Conservation (phyloP, 2,329 filamentous ascomycete genomes). For the Colletotrichum aenigma region DNA sequence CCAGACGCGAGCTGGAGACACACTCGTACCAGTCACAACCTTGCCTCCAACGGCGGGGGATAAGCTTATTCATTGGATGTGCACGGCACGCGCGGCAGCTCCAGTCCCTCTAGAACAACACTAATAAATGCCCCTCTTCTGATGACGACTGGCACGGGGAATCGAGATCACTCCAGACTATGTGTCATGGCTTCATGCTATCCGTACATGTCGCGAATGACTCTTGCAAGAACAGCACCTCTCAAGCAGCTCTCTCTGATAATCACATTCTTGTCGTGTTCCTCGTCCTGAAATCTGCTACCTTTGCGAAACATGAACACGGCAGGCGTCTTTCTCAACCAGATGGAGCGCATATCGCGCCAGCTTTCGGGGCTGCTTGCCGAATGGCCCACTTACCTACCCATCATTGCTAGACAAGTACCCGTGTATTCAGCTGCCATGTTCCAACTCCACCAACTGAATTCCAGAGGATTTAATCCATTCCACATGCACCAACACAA, state of each 20-base stretch:
- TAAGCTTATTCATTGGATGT: not conserved
- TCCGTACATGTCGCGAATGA: not conserved
- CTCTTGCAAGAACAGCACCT: not conserved
- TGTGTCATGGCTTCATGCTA: not conserved
- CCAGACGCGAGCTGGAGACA: not conserved
- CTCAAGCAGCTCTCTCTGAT: not conserved
- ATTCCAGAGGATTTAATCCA: not conserved
- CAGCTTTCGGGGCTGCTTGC: not conserved
- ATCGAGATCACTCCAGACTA: not conserved
- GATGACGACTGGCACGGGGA: not conserved
- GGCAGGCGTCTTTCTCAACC: not conserved
- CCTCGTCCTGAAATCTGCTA: not conserved
- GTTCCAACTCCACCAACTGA: not conserved
- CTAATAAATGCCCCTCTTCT: not conserved
- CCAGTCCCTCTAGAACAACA: not conserved
- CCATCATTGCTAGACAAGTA: not conserved
- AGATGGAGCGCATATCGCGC: not conserved
- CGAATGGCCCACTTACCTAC: not conserved
- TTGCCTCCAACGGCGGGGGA: not conserved
- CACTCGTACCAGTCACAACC: not conserved
- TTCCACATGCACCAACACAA: not conserved
- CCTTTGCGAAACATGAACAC: not conserved
- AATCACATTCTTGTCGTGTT: not conserved
- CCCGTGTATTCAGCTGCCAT: not conserved
- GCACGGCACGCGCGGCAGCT: not conserved